Evolutionary conservation across 1,284 basidiomycete genomes (phyloP).

Genomic region (Vanrija humicola): DNA sequence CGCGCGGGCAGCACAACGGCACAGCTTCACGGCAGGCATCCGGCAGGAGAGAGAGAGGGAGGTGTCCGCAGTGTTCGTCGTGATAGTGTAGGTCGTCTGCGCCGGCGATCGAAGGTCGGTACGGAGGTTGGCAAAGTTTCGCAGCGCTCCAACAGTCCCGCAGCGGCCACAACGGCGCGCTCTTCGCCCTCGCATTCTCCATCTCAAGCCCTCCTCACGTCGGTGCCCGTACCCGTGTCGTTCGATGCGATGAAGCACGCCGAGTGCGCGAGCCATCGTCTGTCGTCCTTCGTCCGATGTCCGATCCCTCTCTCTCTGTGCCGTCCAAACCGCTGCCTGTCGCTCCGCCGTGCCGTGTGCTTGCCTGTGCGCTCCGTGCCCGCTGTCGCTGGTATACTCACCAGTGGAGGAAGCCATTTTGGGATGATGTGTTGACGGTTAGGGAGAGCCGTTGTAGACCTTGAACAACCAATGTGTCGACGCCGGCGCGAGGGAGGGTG

Average conservation of each 20-base stretch:
- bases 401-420: slow-evolving; percentile 19
- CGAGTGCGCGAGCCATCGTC: background rate
- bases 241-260: background rate
- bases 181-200: no score
- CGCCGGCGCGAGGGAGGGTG: no score
- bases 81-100: background rate
- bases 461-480: no score
- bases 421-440: slow-evolving; percentile 10
- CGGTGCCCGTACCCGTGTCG: background rate
- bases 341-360: no score
- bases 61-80: background rate
- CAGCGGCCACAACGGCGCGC: background rate
- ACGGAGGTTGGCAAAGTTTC: no score
- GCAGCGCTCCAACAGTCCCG: no score
- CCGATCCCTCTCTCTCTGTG: background rate
- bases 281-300: background rate
- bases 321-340: background rate
- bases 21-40: background rate
- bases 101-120: background rate
- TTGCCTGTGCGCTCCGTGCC: background rate
- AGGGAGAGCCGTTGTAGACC: background rate
- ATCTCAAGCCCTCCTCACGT: background rate
- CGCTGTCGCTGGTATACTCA: slow-evolving; percentile 3
- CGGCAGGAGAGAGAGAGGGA: background rate
- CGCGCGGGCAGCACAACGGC: no score